phyloP scores from a whole-genome alignment of 1,139 yeast species.

The Dujonia santamariae region DNA sequence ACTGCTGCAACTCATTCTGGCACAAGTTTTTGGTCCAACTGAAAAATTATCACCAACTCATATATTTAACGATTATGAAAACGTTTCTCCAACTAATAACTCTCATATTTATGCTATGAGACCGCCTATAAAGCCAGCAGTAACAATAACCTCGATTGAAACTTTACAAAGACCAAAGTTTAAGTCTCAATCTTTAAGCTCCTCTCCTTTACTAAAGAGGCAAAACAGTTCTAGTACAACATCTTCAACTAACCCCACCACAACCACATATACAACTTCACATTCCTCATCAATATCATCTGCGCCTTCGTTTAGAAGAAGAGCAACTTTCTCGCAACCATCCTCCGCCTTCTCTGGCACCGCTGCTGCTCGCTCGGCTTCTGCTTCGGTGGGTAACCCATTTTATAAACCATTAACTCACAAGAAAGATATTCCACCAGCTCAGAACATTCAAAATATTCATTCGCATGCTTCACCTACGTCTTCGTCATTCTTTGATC shows the following conservation, averaged over 20 bases:
- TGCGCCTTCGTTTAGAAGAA: slow-evolving; percentile 4
- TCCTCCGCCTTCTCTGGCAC: neutral
- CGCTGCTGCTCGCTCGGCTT: neutral
- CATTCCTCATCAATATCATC: neutral
- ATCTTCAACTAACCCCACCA: neutral
- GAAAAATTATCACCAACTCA: slow-evolving; percentile 11
- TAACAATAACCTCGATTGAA: slow-evolving; percentile 24
- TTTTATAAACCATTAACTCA: slow-evolving; percentile 10
- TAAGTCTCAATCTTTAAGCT: slow-evolving; percentile 9
- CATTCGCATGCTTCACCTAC: neutral
- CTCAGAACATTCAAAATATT: neutral
- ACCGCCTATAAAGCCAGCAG: slow-evolving; percentile 21
- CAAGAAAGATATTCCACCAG: slow-evolving; percentile 3
- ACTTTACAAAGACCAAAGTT: slow-evolving; percentile 12
- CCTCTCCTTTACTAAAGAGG: slow-evolving; percentile 5
- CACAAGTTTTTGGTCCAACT: too few species aligned
- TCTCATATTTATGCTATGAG: slow-evolving; percentile 3
- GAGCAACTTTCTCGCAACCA: slow-evolving; percentile 8
- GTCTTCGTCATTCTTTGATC: neutral
- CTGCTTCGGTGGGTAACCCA: slow-evolving; percentile 13
- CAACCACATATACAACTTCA: neutral
- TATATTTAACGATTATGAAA: slow-evolving; percentile 6
- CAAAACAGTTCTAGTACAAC: neutral
- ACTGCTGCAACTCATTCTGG: too few species aligned
- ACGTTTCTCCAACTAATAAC: slow-evolving; percentile 7